These are phyloP conservation scores for Penicillium ucsense DNA, from an alignment of 495 filamentous ascomycete genomes.

Conservation along the genomic window DNA sequence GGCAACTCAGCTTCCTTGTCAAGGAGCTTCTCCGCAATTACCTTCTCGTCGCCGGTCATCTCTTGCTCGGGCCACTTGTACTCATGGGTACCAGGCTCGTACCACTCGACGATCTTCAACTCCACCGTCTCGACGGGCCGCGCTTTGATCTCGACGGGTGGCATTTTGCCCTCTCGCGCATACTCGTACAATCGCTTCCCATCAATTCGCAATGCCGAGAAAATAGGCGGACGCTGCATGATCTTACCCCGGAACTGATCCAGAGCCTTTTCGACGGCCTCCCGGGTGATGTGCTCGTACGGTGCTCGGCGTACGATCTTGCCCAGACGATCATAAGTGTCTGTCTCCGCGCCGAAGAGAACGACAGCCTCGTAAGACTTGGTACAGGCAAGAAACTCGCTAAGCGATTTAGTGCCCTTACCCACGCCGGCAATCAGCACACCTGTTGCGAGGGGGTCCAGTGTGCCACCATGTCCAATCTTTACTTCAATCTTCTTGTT, in stretches of 20 bases:
- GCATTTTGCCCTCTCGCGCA: constrained; percentile 74
- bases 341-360: constrained; percentile 85
- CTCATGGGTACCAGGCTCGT: constrained; percentile 70
- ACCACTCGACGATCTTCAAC: constrained; percentile 77
- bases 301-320: constrained; percentile 64
- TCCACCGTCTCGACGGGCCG: constrained; percentile 65
- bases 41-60: constrained; percentile 59
- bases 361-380: constrained; percentile 88
- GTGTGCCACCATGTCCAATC: constrained; percentile 91
- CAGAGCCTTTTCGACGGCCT: constrained; percentile 68
- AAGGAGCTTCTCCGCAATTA: constrained; percentile 60
- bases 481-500: constrained; percentile 54
- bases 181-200: constrained; percentile 95
- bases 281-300: constrained; percentile 69
- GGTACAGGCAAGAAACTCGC: constrained; percentile 70
- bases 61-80: constrained; percentile 65
- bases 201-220: constrained; percentile 82
- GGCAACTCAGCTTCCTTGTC: constrained; percentile 26
- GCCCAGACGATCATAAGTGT: constrained; percentile 80
- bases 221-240: constrained; percentile 85
- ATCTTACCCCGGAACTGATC: constrained; percentile 71
- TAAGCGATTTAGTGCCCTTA: constrained; percentile 73
- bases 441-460: constrained; percentile 89
- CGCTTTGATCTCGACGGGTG: constrained; percentile 74
- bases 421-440: constrained; percentile 84